Evolutionary conservation across 768 basidiomycete species (phyloP).

Genomic region (Lactarius psammicola): DNA sequence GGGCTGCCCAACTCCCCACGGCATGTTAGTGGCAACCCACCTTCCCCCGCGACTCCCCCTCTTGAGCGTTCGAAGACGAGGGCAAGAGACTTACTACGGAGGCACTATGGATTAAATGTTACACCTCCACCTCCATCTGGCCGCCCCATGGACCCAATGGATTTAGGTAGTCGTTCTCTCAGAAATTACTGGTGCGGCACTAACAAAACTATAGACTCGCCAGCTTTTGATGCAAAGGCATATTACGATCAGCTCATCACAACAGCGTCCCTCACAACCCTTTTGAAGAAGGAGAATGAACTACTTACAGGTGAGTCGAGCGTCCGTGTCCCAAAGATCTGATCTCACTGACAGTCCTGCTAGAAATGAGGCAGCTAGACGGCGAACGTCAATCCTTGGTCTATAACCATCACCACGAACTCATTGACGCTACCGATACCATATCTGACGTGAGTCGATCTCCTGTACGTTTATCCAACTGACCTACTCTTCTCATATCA

Average conservation of each 20-base stretch:
- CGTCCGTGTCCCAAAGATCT: background rate
- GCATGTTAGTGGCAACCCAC: background rate
- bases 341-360: background rate
- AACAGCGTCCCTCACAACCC: slow-evolving; percentile 65
- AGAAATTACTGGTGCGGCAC: background rate
- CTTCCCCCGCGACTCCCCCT: slow-evolving; percentile 21
- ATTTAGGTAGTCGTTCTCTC: slow-evolving; percentile 53
- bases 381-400: slow-evolving; percentile 88
- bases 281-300: slow-evolving; percentile 82
- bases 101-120: slow-evolving; percentile 85
- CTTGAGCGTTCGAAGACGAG: slow-evolving; percentile 36
- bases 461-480: background rate
- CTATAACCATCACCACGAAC: slow-evolving; percentile 93
- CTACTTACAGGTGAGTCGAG: slow-evolving; percentile 57
- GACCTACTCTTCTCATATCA: slow-evolving; percentile 34
- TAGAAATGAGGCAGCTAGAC: slow-evolving; percentile 86
- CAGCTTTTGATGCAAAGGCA: slow-evolving; percentile 75
- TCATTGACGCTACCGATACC: slow-evolving; percentile 91
- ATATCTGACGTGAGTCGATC: slow-evolving; percentile 66
- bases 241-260: slow-evolving; percentile 89
- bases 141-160: slow-evolving; percentile 72
- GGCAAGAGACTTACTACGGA: slow-evolving; percentile 75
- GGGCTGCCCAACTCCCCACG: slow-evolving; percentile 1
- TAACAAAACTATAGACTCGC: slow-evolving; percentile 54
- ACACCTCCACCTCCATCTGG: slow-evolving; percentile 63